phyloP scores from a whole-genome alignment of 148 eudicot species.

The Pouteria glomerata region DNA sequence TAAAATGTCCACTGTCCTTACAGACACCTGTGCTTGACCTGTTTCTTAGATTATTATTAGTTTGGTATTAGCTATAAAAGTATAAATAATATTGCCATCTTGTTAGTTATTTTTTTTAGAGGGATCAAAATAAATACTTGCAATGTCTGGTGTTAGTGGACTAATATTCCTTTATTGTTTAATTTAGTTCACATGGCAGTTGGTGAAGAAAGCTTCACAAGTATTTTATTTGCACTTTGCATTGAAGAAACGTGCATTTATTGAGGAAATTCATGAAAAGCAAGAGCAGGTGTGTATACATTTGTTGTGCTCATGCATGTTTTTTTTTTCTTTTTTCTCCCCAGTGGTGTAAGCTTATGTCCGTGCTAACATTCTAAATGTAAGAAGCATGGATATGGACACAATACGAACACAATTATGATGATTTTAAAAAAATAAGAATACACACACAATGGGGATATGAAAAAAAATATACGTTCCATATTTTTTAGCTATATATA shows the following conservation, averaged over 20 bases:
- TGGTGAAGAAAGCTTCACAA: slow-evolving; percentile 89
- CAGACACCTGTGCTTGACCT: background rate
- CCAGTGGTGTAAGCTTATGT: background rate
- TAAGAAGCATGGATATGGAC: no score
- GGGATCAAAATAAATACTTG: no score
- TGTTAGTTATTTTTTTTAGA: background rate
- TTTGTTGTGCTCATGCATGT: background rate
- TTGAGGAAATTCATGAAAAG: slow-evolving; percentile 94
- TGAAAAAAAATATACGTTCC: no score
- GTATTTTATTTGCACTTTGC: slow-evolving; percentile 91
- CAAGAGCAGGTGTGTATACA: slow-evolving; percentile 83
- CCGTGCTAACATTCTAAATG: no score
- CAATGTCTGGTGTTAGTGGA: background rate
- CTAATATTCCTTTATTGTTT: slow-evolving; percentile 5
- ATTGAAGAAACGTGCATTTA: slow-evolving; percentile 77
- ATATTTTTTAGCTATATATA: no score
- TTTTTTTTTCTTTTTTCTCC: background rate
- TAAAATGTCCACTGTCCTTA: background rate
- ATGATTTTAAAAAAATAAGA: no score
- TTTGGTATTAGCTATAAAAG: background rate
- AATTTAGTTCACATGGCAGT: slow-evolving; percentile 84
- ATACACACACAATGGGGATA: no score
- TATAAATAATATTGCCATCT: background rate
- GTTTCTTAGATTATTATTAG: no score
- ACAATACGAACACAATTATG: no score